Base-by-base conservation (phyloP, 176 grass and related monocot genomes). In the Lolium multiflorum region DNA sequence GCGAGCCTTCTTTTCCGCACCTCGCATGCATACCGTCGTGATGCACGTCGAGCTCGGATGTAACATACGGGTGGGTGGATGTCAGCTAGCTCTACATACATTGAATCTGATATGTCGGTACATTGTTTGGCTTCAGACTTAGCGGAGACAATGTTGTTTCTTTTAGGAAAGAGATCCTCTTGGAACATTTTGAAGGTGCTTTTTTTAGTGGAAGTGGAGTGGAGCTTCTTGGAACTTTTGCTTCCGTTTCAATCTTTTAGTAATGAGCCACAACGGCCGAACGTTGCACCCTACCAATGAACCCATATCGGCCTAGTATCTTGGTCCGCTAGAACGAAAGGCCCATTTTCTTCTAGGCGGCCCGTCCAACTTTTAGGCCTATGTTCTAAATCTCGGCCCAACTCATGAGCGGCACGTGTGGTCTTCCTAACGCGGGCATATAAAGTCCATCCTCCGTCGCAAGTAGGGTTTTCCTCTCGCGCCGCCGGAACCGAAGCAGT, bases 391-490 rank as follows among this genome's bases (percentile, higher is more conserved):
- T 9, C 0, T 2, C 35, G 7, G 56, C 56, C 76, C 38, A 79
- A 3, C 8, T 17, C 7, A 17, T 35, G 47, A 28, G 47, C 14
- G 14, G 25, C 73, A 11, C 73, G 7, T 76, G 41, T 20, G 21
- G 17, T 52, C 48, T 17, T 24, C 28, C 5, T 1, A 3, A 66
- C 61, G 25, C 41, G 20, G 2, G 9, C 73, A 3, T 86, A 89
- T 89, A 89, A 75, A 75, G 22, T 1, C 13, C 26, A 18, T 37
- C 28, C 83, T 26, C 24, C 5, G 14, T 59, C 9, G 28, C 2
- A 0, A 4, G 2, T 84, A 88, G 88, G 88, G 88, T 87, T 93
- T 89, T 88, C 58, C 26, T 75, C 71, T 73, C 76, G 59, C 82
- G 91, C 87, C 91, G 87, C 87, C 89, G 55, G 66, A 79, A 54